A percentile compares a stretch with the other conserved stretches of the same genome.
Evolutionary conservation across 139 green algal species (phyloP).

Genomic region (Nannochloris sp.): DNA sequence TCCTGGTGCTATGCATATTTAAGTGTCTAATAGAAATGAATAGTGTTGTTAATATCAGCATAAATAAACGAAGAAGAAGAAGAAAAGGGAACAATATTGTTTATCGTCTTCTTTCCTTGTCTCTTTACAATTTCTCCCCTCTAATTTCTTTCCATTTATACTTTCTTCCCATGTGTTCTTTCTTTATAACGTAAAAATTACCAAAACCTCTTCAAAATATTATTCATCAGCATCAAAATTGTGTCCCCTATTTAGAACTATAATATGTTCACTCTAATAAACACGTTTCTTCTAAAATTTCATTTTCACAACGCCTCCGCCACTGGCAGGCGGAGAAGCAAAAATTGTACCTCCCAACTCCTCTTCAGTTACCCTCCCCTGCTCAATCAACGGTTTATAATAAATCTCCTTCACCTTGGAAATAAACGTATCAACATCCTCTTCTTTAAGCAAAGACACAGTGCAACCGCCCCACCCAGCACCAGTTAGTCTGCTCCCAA

Average conservation of each 20-base stretch:
- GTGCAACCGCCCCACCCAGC: conserved; percentile 93
- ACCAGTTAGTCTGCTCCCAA: conserved; percentile 79
- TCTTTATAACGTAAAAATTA: not conserved
- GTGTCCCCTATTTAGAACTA: not conserved
- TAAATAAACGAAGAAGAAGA: too few species aligned
- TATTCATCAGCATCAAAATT: not conserved
- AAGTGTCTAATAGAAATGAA: too few species aligned
- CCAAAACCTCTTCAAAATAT: not conserved
- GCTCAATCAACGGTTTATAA: conserved; percentile 21
- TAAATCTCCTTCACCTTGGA: conserved; percentile 23
- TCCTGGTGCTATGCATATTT: too few species aligned
- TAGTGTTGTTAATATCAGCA: not conserved
- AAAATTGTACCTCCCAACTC: conserved; percentile 35
- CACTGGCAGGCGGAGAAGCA: conserved; percentile 41
- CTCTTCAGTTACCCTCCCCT: conserved; percentile 11
- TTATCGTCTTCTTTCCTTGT: not conserved
- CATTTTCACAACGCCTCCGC: conserved; percentile 38
- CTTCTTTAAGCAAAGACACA: conserved; percentile 69
- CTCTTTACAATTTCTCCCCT: not conserved
- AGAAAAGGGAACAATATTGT: not conserved
- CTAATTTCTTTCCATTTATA: too few species aligned
- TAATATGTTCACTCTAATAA: conserved; percentile 38
- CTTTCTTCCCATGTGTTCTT: not conserved
- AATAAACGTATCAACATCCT: conserved; percentile 55
- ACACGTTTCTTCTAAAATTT: too few species aligned